A percentile compares a stretch with the other conserved stretches of the same genome.
Conservation (phyloP, 441 rosid genomes). For the Pelargonium australe region DNA sequence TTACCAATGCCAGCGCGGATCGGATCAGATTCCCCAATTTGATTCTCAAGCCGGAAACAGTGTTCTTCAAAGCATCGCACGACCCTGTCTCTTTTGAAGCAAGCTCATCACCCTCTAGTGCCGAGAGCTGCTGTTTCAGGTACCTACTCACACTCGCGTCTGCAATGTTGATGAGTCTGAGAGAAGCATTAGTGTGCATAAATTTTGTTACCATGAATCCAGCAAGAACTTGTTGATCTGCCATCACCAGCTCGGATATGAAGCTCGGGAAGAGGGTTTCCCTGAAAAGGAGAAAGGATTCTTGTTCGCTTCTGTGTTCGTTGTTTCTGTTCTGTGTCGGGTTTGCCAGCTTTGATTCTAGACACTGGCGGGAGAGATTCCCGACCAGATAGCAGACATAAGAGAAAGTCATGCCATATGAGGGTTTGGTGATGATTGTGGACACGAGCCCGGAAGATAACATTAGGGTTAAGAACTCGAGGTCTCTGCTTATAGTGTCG, state of each 20-base stretch:
- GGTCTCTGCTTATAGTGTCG: conserved; percentile 38
- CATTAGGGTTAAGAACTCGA: conserved; percentile 50
- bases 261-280: conserved; percentile 63
- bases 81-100: conserved; percentile 23
- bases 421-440: conserved; percentile 39
- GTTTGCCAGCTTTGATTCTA: conserved; percentile 40
- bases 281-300: conserved; percentile 34
- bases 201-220: conserved; percentile 65
- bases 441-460: conserved; percentile 58
- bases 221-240: conserved; percentile 66
- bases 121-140: conserved; percentile 51
- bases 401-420: conserved; percentile 48
- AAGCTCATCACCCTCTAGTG: conserved; percentile 27
- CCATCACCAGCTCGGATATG: conserved; percentile 67
- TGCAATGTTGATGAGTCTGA: conserved; percentile 54
- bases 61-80: conserved; percentile 36
- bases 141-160: conserved; percentile 62
- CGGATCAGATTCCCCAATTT: conserved; percentile 41
- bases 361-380: conserved; percentile 60
- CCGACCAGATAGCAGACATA: conserved; percentile 71
- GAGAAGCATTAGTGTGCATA: conserved; percentile 76
- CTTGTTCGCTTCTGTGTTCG: conserved; percentile 16
- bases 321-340: conserved; percentile 22
- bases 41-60: conserved; percentile 35
- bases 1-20: conserved; percentile 42